Evolutionary conservation across 2,329 filamentous ascomycete genomes (phyloP).

Genomic region (Didymella arachidicola): DNA sequence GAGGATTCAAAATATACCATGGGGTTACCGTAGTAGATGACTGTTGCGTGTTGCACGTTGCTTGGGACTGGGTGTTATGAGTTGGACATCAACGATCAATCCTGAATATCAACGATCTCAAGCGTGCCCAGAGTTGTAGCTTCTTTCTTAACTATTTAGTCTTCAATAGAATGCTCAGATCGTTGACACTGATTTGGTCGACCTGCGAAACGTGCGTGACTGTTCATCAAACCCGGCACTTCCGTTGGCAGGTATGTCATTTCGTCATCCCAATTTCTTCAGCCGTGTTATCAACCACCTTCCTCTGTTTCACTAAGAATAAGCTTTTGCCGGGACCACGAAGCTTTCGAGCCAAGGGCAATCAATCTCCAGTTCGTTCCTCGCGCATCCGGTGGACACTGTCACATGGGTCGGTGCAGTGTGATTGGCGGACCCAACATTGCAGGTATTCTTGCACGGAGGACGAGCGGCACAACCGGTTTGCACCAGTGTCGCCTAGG

Average conservation of each 20-base stretch:
- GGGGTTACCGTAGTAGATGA: too few relatives aligned
- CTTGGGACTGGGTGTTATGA: too few relatives aligned
- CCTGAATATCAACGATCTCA: too few relatives aligned
- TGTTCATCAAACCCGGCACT: background rate
- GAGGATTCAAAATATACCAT: too few relatives aligned
- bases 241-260: background rate
- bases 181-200: too few relatives aligned
- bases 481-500: background rate
- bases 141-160: too few relatives aligned
- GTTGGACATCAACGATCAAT: too few relatives aligned
- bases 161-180: too few relatives aligned
- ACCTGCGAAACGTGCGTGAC: too few relatives aligned
- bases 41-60: too few relatives aligned
- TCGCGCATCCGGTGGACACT: background rate
- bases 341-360: conserved; percentile 14
- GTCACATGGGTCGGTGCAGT: background rate
- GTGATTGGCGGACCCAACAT: conserved; percentile 3
- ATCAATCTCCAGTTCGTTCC: conserved; percentile 8
- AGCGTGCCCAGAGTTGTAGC: too few relatives aligned
- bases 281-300: conserved; percentile 11
- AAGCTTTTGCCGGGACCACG: conserved; percentile 13
- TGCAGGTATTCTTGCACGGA: background rate
- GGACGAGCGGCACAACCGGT: background rate
- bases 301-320: conserved; percentile 3
- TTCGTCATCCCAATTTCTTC: conserved; percentile 7